Evolutionary conservation across 2,329 filamentous ascomycete genomes (phyloP).

Genomic region (Coniochaeta ligniaria): DNA sequence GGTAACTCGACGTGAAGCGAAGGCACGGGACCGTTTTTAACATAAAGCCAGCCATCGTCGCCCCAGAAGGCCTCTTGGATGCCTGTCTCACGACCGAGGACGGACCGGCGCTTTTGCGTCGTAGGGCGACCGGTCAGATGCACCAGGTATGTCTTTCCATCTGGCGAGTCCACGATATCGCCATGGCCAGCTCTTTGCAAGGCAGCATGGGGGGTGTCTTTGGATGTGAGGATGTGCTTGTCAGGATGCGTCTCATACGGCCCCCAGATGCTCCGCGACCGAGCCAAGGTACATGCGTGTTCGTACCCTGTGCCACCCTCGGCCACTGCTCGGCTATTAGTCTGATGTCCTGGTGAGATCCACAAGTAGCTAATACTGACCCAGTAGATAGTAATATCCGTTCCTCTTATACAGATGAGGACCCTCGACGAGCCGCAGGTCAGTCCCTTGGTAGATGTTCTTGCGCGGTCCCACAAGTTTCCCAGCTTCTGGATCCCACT

Average conservation of each 20-base stretch:
- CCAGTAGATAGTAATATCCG: constrained; percentile 53
- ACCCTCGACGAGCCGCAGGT: constrained; percentile 46
- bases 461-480: constrained; percentile 48
- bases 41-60: constrained; percentile 54
- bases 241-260: constrained; percentile 55
- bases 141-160: constrained; percentile 46
- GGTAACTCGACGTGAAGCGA: constrained; percentile 46
- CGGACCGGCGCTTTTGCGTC: constrained; percentile 42
- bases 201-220: constrained; percentile 18
- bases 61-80: constrained; percentile 55
- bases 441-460: constrained; percentile 49
- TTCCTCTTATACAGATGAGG: constrained; percentile 53
- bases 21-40: constrained; percentile 50
- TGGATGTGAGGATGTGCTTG: constrained; percentile 40
- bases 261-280: constrained; percentile 45
- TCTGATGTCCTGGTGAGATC: background rate
- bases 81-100: constrained; percentile 46
- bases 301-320: constrained; percentile 55
- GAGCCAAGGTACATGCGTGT: constrained; percentile 54
- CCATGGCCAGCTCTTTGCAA: constrained; percentile 47
- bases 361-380: background rate
- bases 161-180: constrained; percentile 45
- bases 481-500: constrained; percentile 41
- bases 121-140: constrained; percentile 45
- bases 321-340: constrained; percentile 24